phyloP scores from a whole-genome alignment of 148 eudicot species.

The Rhododendron mucronatum region DNA sequence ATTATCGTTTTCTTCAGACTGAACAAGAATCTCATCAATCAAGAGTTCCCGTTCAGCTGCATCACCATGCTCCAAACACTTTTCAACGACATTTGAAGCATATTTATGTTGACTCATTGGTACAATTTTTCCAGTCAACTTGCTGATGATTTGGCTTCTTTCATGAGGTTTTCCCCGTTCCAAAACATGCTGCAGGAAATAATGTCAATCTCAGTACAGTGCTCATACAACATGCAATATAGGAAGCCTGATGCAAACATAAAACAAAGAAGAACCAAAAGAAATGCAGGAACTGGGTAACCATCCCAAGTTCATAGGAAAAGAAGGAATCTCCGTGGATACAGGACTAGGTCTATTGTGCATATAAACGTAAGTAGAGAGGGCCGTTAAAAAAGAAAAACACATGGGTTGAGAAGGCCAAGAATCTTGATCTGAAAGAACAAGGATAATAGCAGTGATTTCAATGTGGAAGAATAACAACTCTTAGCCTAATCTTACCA shows the following conservation, averaged over 20 bases:
- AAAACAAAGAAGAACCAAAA: not conserved
- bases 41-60: constrained; percentile 44
- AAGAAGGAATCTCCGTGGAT: not conserved
- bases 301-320: not conserved
- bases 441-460: not conserved
- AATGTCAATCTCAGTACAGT: not conserved
- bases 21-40: constrained; percentile 60
- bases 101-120: constrained; percentile 84
- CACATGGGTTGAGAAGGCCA: not conserved
- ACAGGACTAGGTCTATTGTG: not conserved
- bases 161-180: constrained; percentile 71
- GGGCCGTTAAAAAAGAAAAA: not conserved
- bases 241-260: not conserved
- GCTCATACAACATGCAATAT: not conserved
- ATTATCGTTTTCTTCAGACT: constrained; percentile 43
- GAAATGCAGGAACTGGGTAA: not conserved
- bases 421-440: not conserved
- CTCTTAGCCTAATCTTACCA: not conserved
- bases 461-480: not conserved
- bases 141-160: constrained; percentile 69
- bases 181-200: constrained; percentile 64
- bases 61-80: constrained; percentile 63
- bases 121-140: constrained; percentile 52
- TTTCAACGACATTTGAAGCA: constrained; percentile 90
- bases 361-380: not conserved